Evolutionary conservation across 805 yeast species (phyloP), one percentile per base, ranked within the genome.

Genomic region (Hanseniaspora hatyaiensis): DNA sequence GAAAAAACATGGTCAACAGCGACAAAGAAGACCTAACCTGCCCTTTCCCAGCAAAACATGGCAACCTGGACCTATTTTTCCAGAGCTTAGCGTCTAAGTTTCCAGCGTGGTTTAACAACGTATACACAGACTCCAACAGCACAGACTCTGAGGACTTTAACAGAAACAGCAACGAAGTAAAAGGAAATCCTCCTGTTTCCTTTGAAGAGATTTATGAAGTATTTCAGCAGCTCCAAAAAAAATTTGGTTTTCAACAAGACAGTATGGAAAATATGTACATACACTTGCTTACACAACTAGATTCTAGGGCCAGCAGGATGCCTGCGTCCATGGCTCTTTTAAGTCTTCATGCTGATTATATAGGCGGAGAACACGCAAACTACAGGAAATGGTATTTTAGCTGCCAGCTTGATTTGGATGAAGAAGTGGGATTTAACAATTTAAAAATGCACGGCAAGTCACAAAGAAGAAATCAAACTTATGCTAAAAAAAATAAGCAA

Each of bases 301-400:
- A 89, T 57, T 88, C 96, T 6, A 74, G 96, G 51, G 74, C 95
- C 0, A 76, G 94, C 51, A 73, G 97, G 52, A 75, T 80, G 72
- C 63, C 78, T 1, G 82, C 95, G 3, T 62, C 67, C 30, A 72
- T 66, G 50, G 96, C 96, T 0, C 66, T 89, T 49, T 58, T 78
- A 2, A 75, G 89, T 0, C 64, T 89, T 29, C 97, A 89, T 64
- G 79, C 86, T 1, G 94, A 88, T 52, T 89, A 89, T 63, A 85
- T 89, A 52, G 96, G 96, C 0, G 96, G 97, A 15, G 84, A 79
- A 42, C 69, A 78, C 51, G 75, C 96, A 3, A 89, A 89, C 64
- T 89, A 80, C 64, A 75, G 80, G 58, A 86, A 83, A 63, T 89
- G 97, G 97, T 86, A 78, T 61, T 83, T 88, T 64, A 85, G 94